A percentile compares a stretch with the other conserved stretches of the same genome.
These are phyloP conservation scores for Tripterygium wilfordii DNA, from an alignment of 177 flowering plant genomes.

Conservation along the genomic window DNA sequence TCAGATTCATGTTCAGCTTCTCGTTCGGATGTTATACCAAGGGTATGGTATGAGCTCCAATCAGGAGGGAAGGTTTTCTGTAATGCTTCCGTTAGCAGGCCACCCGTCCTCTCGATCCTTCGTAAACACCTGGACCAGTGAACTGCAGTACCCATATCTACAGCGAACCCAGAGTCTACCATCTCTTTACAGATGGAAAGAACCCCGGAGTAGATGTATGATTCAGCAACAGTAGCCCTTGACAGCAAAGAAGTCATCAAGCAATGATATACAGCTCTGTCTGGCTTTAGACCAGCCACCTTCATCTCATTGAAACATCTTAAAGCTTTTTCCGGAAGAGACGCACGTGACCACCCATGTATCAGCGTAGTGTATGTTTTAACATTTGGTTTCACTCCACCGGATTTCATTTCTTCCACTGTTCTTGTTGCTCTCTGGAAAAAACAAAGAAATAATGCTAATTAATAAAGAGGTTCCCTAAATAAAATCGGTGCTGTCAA, in stretches of 20 bases:
- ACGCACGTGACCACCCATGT: constrained; percentile 95
- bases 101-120: constrained; percentile 82
- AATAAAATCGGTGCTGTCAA: neutral
- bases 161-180: constrained; percentile 53
- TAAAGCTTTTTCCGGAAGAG: constrained; percentile 90
- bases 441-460: neutral
- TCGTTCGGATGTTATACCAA: constrained; percentile 9
- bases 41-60: constrained; percentile 44
- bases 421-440: constrained; percentile 73
- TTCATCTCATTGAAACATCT: constrained; percentile 82
- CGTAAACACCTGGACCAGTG: constrained; percentile 85
- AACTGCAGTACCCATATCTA: constrained; percentile 96
- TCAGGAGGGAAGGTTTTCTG: constrained; percentile 97
- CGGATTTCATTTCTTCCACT: constrained; percentile 67
- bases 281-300: constrained; percentile 70
- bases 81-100: constrained; percentile 79
- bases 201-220: constrained; percentile 55
- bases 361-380: constrained; percentile 90
- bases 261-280: constrained; percentile 90
- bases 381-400: constrained; percentile 76
- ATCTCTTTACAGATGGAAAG: constrained; percentile 62
- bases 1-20: constrained; percentile 20
- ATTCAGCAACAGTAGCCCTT: constrained; percentile 73
- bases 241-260: constrained; percentile 84
- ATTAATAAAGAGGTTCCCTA: too few species aligned